Base-by-base conservation (phyloP, 2,329 filamentous ascomycete genomes). In the Pseudogymnoascus sp. region DNA sequence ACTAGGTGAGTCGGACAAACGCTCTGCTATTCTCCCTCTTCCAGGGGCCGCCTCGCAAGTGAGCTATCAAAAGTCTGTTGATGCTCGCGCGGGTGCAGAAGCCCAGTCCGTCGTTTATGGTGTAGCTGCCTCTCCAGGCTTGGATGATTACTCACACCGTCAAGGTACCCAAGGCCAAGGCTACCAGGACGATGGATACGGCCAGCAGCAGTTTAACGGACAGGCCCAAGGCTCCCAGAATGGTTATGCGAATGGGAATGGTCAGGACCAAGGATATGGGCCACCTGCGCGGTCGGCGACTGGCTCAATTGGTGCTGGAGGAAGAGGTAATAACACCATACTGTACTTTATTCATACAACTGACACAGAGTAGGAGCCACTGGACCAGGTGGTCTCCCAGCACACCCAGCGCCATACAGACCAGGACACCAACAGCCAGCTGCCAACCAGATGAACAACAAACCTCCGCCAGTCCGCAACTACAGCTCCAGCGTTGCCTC, bases 361-460 rank as follows among this genome's bases (percentile, higher is more conserved):
- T 7, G 50, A 35, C 50, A 59, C 13, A 19, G 4, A 59, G 40
- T 44, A 44, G 19, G 13, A 59, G 26, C 53, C 53, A 59, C 53
- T 14, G 29, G 40, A 61, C 71, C 76, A 0, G 81, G 85, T 67
- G 70, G 70, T n/a, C 71, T 86, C 2, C 82, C 83, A 21, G 81
- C 81, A 26, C 86, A 88, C 67, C 86, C 86, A 2, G 76, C 81
- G 3, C 86, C 86, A 0, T 78, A 88, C 35, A 82, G 86, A 11
- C 81, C 86, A 5, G 87, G 86, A 6, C 76, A 85, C 16, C 56
- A 60, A 38, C 56, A 83, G 70, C 84, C 84, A 0, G 72, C 84
- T 66, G 80, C 83, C 35, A 83, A 79, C 62, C 71, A 75, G 62
- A 74, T 84, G 65, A 80, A 78, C 59, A 80, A 80, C 62, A 84